Base-by-base conservation (phyloP, 2,329 filamentous ascomycete species). In the Pseudocercospora crystallina region DNA sequence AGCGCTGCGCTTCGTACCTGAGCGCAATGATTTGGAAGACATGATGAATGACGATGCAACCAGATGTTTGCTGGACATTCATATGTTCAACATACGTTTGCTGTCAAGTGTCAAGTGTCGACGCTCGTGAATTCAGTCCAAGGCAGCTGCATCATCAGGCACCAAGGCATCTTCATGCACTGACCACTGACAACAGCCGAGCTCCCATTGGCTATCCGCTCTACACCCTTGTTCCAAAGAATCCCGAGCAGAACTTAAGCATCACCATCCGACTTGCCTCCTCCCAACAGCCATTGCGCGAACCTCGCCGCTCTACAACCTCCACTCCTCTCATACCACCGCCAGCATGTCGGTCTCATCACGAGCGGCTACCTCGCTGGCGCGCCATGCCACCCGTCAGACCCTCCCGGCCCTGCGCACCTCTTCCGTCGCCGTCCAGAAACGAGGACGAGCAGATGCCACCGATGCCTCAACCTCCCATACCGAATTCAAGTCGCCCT, bases 401-500 rank as follows among this genome's bases (percentile, higher is more conserved):
- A 69, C 71, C 65, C 65, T 74, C 63, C 73, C 74, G 62, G 69
- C 72, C 59, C 66, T 74, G 61, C 71, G 74, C 65, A 72, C 72
- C 56, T 67, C 72, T 53, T 65, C 70, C 65, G 70, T 73, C 50
- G 61, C 61, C 54, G 65, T 72, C 60, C 69, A 70, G 64, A 73
- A 73, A 61, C 67, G 63, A 65, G 62, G 67, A 58, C 70, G 70
- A 61, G 66, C 68, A 51, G 61, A 61, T 37, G 60, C 51, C 30
- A 51, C 51, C 41, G 62, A 66, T 56, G 63, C 64, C 54, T 66
- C 65, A 34, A 67, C 66, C 43, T 61, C 66, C 17, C 68, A 74
- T 55, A 71, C 73, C 57, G 70, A 69, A 58, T 78, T 76, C 71
- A 71, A 73, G 61, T 75, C 70, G 63, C 83, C 83, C 56, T 86